Percentiles rank a stretch among this genome's conserved stretches.
phyloP scores from a whole-genome alignment of 2,329 filamentous ascomycete genomes.

The Falciphora oryzae region DNA sequence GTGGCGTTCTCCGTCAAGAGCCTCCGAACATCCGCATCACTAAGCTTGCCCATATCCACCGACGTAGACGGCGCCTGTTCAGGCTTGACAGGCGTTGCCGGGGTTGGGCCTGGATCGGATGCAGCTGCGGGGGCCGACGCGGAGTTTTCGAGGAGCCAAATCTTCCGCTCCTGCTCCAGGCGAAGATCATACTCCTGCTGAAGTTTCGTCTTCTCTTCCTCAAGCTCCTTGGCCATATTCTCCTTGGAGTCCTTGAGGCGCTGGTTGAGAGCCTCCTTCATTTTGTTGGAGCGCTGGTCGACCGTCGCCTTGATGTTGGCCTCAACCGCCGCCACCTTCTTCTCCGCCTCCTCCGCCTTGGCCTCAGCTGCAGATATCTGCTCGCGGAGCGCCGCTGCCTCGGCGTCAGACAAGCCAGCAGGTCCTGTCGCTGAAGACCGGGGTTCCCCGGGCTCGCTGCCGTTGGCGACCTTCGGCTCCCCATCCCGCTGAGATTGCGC shows the following conservation, averaged over 20 bases:
- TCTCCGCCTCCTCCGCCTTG: constrained; percentile 58
- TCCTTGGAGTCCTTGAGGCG: constrained; percentile 63
- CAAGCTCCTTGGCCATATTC: constrained; percentile 44
- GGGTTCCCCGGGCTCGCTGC: constrained; percentile 15
- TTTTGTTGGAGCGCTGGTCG: constrained; percentile 60
- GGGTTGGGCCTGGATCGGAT: constrained; percentile 14
- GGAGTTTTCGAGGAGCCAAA: constrained; percentile 50
- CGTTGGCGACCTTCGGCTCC: constrained; percentile 19
- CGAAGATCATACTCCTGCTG: constrained; percentile 39
- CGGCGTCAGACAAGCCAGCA: constrained; percentile 44
- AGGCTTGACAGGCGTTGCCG: constrained; percentile 19
- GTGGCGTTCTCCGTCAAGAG: constrained; percentile 51
- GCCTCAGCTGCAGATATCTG: constrained; percentile 55
- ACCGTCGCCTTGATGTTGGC: constrained; percentile 53
- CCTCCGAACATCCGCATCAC: constrained; percentile 50
- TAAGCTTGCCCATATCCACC: constrained; percentile 41
- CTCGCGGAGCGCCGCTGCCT: constrained; percentile 56
- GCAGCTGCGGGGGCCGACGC: constrained; percentile 18
- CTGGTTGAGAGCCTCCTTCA: constrained; percentile 62
- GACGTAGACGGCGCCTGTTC: neutral
- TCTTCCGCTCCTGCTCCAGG: constrained; percentile 58
- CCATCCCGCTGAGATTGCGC: constrained; percentile 22
- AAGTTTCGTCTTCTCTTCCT: constrained; percentile 47
- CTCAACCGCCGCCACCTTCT: constrained; percentile 59
- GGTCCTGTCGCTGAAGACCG: constrained; percentile 15